Evolutionary conservation across 2,329 filamentous ascomycete species (phyloP).

Genomic region (Paecilomyces niveus): DNA sequence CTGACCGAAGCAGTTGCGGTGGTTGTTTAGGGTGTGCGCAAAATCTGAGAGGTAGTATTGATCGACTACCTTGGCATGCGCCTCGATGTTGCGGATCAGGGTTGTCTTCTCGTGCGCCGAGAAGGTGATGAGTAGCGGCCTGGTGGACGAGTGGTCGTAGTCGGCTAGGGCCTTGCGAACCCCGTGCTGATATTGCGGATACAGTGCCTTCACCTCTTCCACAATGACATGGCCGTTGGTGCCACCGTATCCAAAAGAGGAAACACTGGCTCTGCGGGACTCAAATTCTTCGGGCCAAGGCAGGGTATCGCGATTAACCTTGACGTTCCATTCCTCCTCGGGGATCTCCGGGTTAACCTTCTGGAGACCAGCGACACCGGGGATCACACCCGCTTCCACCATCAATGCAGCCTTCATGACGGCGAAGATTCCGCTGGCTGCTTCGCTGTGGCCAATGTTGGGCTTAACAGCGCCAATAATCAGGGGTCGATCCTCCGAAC

Average conservation of each 20-base stretch:
- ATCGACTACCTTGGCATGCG: neutral
- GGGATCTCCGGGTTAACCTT: slow-evolving; percentile 6
- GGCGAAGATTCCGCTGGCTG: slow-evolving; percentile 35
- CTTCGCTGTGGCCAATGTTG: slow-evolving; percentile 41
- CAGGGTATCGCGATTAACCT: slow-evolving; percentile 2
- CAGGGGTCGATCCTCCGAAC: slow-evolving; percentile 1
- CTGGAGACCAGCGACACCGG: slow-evolving; percentile 25
- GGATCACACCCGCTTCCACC: slow-evolving; percentile 26
- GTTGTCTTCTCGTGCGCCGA: slow-evolving; percentile 3
- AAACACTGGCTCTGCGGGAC: slow-evolving; percentile 10
- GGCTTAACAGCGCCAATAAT: slow-evolving; percentile 26
- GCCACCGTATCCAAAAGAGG: slow-evolving; percentile 17
- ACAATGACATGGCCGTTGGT: slow-evolving; percentile 13
- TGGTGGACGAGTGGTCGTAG: neutral
- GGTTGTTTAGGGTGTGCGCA: too few relatives aligned
- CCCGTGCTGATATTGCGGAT: neutral
- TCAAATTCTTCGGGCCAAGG: slow-evolving; percentile 7
- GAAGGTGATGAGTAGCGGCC: slow-evolving; percentile 1
- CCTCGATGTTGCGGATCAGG: slow-evolving; percentile 1
- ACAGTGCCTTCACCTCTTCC: neutral
- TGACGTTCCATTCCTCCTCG: slow-evolving; percentile 6
- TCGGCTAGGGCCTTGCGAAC: neutral
- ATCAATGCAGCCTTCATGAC: slow-evolving; percentile 40
- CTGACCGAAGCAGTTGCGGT: neutral
- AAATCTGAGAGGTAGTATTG: too few relatives aligned